A percentile compares a stretch with the other conserved stretches of the same genome.
phyloP scores from a whole-genome alignment of 306 rosid species.

The Cucurbita maxima region DNA sequence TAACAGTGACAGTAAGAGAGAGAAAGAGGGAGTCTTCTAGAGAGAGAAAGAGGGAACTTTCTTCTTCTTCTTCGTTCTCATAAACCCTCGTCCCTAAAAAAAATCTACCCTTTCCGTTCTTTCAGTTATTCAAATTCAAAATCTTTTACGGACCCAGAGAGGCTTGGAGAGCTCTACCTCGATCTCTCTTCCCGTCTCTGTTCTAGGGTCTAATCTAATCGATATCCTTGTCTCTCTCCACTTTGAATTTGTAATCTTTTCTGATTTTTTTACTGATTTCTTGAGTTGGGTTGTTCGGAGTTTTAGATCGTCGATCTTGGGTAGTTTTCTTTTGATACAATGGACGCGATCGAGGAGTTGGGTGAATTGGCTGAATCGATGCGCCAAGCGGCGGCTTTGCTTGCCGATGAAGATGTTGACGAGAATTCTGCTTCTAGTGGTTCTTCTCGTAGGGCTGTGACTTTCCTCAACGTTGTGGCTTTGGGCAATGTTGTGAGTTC shows the following conservation, averaged over 20 bases:
- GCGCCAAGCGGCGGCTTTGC: conserved; percentile 78
- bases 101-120: not conserved
- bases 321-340: conserved; percentile 11
- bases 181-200: conserved; percentile 9
- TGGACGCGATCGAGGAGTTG: conserved; percentile 97
- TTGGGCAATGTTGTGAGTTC: conserved; percentile 87
- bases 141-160: not conserved
- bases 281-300: not conserved
- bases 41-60: conserved; percentile 2
- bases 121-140: conserved; percentile 6
- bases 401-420: conserved; percentile 88
- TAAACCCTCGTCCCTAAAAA: not conserved
- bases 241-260: not conserved
- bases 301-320: conserved; percentile 25
- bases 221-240: not conserved
- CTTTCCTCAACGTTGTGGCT: conserved; percentile 85
- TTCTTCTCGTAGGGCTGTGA: conserved; percentile 56
- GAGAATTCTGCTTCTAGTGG: conserved; percentile 33
- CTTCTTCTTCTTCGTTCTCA: not conserved
- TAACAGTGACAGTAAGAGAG: not conserved
- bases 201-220: conserved; percentile 17
- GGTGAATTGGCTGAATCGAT: conserved; percentile 70
- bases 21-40: not conserved
- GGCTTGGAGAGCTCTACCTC: not conserved
- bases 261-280: not conserved